Conservation (phyloP, 108 stramenopile genomes). For the Stephanodiscus triporus region DNA sequence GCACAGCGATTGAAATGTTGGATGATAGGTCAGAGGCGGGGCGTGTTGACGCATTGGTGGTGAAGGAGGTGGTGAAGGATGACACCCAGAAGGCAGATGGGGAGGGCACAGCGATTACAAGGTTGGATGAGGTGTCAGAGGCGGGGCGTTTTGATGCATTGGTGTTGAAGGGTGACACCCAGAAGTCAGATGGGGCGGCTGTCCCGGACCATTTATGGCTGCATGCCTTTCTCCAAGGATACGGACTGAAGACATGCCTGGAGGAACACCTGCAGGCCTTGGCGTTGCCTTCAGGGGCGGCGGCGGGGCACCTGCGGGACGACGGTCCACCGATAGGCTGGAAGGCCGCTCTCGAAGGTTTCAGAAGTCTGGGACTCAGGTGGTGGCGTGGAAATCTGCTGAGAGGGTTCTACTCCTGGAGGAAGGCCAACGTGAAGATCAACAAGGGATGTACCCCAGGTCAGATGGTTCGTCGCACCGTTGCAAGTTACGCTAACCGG, state of each 20-base stretch:
- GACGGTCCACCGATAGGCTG: neutral
- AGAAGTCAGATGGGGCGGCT: constrained; percentile 3
- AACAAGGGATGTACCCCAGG: neutral
- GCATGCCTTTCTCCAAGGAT: neutral
- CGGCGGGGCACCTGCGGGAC: neutral
- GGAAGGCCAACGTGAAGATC: neutral
- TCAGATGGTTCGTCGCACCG: neutral
- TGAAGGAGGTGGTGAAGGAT: too few relatives aligned
- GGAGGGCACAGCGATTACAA: too few relatives aligned
- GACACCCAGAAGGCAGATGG: too few relatives aligned
- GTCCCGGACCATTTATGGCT: constrained; percentile 12
- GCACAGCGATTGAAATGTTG: too few relatives aligned
- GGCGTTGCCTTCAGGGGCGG: neutral
- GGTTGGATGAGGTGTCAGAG: too few relatives aligned
- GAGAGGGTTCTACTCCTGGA: neutral
- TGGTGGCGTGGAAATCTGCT: neutral
- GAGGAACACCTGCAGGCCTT: too few relatives aligned
- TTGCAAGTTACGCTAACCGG: too few relatives aligned
- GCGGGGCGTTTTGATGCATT: too few relatives aligned
- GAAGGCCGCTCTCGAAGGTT: neutral
- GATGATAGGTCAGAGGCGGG: too few relatives aligned
- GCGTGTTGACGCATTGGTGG: too few relatives aligned
- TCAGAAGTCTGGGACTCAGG: neutral
- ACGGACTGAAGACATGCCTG: too few relatives aligned
- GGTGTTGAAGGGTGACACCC: constrained; percentile 7